These are phyloP conservation scores for Earliella scabrosa DNA, from an alignment of 1,284 basidiomycete species.

Conservation along the genomic window DNA sequence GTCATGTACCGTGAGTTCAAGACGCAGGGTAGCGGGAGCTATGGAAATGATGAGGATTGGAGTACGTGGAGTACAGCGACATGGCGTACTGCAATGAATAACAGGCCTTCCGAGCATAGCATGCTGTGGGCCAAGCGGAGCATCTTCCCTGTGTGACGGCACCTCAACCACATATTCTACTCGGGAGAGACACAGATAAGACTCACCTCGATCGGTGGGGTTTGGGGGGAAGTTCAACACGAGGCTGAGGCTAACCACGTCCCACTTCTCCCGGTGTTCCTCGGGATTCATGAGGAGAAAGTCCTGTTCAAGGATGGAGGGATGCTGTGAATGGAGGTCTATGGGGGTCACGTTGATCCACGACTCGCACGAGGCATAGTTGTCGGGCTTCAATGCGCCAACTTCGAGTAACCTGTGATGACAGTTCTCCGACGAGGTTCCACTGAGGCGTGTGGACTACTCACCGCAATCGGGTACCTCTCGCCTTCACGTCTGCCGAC, in stretches of 20 bases:
- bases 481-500: conserved; percentile 33
- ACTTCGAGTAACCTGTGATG: conserved; percentile 77
- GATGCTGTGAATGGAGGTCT: conserved; percentile 82
- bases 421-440: not conserved
- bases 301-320: conserved; percentile 80
- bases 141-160: conserved; percentile 66
- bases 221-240: conserved; percentile 90
- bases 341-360: conserved; percentile 82
- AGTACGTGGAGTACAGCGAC: too few relatives aligned
- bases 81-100: conserved; percentile 82
- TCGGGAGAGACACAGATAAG: not conserved
- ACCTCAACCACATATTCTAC: not conserved
- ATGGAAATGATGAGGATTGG: too few relatives aligned
- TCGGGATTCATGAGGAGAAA: conserved; percentile 66
- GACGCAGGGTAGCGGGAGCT: conserved; percentile 85
- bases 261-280: conserved; percentile 62
- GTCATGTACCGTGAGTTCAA: conserved; percentile 83
- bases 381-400: conserved; percentile 83
- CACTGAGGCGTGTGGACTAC: not conserved
- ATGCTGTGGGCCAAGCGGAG: conserved; percentile 66
- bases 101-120: conserved; percentile 55
- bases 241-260: conserved; percentile 81
- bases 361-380: conserved; percentile 63
- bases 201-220: conserved; percentile 71
- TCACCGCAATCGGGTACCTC: conserved; percentile 45